phyloP scores from a whole-genome alignment of 768 basidiomycete species.

The Leccinum ochraceum region DNA sequence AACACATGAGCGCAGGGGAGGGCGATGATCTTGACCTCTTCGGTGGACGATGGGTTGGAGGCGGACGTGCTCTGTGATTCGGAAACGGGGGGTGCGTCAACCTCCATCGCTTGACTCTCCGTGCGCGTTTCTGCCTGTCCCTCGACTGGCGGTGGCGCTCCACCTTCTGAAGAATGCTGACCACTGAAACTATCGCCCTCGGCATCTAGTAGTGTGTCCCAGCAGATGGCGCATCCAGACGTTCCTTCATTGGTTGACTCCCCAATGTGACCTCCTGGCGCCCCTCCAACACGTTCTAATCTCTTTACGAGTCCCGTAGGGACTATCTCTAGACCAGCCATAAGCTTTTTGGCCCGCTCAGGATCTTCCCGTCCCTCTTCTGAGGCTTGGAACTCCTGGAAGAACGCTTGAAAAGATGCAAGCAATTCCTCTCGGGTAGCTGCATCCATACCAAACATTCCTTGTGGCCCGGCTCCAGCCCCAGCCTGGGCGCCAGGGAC shows the following conservation, averaged over 20 bases:
- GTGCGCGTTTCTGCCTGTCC: constrained; percentile 9
- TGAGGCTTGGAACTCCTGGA: constrained; percentile 28
- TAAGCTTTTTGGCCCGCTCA: constrained; percentile 61
- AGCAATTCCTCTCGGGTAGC: constrained; percentile 26
- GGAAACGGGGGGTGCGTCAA: constrained; percentile 19
- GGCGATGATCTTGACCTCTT: constrained; percentile 53
- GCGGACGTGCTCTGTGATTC: constrained; percentile 12
- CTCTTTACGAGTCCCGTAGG: constrained; percentile 65
- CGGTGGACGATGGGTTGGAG: constrained; percentile 7
- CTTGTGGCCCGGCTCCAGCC: not conserved
- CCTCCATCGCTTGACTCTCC: constrained; percentile 17
- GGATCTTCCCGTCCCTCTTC: constrained; percentile 58
- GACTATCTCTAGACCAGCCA: constrained; percentile 66
- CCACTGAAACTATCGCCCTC: constrained; percentile 39
- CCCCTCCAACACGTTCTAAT: constrained; percentile 51
- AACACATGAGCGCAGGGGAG: constrained; percentile 84
- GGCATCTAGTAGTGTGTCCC: constrained; percentile 61
- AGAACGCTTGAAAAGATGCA: constrained; percentile 28
- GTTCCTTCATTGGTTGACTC: constrained; percentile 36
- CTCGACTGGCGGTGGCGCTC: constrained; percentile 1
- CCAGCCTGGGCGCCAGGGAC: constrained; percentile 7
- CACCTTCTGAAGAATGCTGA: constrained; percentile 14
- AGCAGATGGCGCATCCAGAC: constrained; percentile 71
- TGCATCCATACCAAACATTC: constrained; percentile 20
- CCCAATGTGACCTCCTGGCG: constrained; percentile 35